These are phyloP conservation scores for Iberis amara DNA, from an alignment of 441 rosid species.

Conservation along the genomic window DNA sequence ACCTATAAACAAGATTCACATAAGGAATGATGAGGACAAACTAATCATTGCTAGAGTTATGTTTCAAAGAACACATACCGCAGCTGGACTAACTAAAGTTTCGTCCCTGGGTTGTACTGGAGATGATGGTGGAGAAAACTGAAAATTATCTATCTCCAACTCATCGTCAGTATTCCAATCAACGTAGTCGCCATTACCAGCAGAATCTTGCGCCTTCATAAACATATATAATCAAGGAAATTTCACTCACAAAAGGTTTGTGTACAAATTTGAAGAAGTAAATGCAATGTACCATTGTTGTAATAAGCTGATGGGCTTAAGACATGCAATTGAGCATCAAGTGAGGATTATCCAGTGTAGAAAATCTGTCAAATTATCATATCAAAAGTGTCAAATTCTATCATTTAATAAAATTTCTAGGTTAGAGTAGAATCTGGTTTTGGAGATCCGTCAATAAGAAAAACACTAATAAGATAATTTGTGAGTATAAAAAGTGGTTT, in stretches of 20 bases:
- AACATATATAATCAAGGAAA: background rate
- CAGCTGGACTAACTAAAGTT: background rate
- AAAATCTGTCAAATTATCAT: conserved; percentile 19
- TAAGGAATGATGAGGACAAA: background rate
- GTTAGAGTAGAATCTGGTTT: too few relatives aligned
- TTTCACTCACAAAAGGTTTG: background rate
- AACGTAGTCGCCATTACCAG: background rate
- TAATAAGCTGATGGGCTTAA: conserved; percentile 1
- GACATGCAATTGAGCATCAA: background rate
- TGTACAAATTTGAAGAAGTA: background rate
- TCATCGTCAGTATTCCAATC: conserved; percentile 27
- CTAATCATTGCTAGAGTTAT: background rate
- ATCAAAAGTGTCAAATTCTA: background rate
- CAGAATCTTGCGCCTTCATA: conserved; percentile 27
- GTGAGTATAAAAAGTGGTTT: too few relatives aligned
- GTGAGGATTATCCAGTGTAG: background rate
- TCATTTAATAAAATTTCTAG: too few relatives aligned
- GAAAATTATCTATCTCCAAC: conserved; percentile 28
- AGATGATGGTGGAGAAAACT: conserved; percentile 15
- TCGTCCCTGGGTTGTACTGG: conserved; percentile 4
- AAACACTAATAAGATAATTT: too few relatives aligned
- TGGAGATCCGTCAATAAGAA: too few relatives aligned
- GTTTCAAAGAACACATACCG: conserved; percentile 2
- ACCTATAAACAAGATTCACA: background rate
- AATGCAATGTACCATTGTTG: conserved; percentile 25